Conservation (phyloP, 495 filamentous ascomycete genomes). For the Friedmanniomyces simplex region DNA sequence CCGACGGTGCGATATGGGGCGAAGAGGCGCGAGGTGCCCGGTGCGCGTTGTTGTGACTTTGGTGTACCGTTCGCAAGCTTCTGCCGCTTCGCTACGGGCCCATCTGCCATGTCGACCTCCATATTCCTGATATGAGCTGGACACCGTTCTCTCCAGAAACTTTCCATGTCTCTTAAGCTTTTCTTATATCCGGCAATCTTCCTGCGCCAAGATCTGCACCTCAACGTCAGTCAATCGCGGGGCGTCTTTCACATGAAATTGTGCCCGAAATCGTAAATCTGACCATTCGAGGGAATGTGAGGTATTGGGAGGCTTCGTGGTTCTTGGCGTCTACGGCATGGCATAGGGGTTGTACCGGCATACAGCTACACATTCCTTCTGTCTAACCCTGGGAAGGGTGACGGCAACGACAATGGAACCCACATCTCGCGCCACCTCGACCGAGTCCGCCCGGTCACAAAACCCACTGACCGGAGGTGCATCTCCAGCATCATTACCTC, state of each 20-base stretch:
- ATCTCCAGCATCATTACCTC: conserved; percentile 30
- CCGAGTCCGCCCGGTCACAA: conserved; percentile 18
- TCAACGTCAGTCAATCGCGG: too few species aligned
- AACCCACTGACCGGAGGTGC: conserved; percentile 18
- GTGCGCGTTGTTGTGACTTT: conserved; percentile 8
- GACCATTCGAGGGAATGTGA: too few species aligned
- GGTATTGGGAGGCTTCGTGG: too few species aligned
- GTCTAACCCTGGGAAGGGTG: neutral
- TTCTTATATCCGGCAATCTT: neutral
- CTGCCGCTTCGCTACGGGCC: conserved; percentile 36
- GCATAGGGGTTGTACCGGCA: too few species aligned
- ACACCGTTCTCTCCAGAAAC: neutral
- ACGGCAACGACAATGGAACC: conserved; percentile 23
- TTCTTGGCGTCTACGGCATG: too few species aligned
- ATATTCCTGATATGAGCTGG: conserved; percentile 1
- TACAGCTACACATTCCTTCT: too few species aligned
- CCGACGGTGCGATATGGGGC: conserved; percentile 90
- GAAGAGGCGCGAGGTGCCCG: conserved; percentile 59
- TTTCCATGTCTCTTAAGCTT: neutral
- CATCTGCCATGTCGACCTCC: neutral
- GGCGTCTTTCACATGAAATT: too few species aligned
- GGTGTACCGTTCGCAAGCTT: conserved; percentile 50
- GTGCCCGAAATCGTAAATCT: too few species aligned
- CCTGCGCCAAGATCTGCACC: neutral
- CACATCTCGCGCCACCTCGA: conserved; percentile 30